These are phyloP conservation scores for Kurtzmaniella natalensis DNA, from an alignment of 1,139 yeast genomes.

Conservation along the genomic window DNA sequence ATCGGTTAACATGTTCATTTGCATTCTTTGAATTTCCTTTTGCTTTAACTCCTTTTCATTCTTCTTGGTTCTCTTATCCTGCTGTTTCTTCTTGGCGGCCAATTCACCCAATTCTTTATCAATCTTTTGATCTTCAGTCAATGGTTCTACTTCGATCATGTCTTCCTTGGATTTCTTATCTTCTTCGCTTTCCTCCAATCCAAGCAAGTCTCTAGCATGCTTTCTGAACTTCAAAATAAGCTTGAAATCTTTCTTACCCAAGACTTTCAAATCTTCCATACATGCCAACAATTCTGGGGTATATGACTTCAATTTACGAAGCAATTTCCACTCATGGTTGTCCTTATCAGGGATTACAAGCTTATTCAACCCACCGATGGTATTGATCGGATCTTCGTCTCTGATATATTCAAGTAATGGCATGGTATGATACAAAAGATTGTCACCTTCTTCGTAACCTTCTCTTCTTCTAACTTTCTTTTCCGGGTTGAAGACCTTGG, in stretches of 20 bases:
- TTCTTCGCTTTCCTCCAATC: constrained; percentile 55
- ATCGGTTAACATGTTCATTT: constrained; percentile 94
- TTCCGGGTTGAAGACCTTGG: constrained; percentile 91
- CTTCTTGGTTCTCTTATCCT: constrained; percentile 75
- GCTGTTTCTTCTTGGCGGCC: constrained; percentile 65
- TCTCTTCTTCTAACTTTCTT: constrained; percentile 85
- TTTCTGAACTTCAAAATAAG: constrained; percentile 81
- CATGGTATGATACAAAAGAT: constrained; percentile 67
- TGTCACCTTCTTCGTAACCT: constrained; percentile 96
- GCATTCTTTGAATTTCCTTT: constrained; percentile 86
- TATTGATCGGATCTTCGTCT: constrained; percentile 78
- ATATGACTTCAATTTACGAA: constrained; percentile 69
- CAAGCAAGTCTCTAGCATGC: constrained; percentile 75
- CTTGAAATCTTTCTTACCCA: constrained; percentile 92
- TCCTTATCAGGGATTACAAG: constrained; percentile 51
- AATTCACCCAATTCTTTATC: constrained; percentile 78
- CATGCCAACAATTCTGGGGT: constrained; percentile 77
- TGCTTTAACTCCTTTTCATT: constrained; percentile 78
- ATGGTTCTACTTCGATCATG: constrained; percentile 55
- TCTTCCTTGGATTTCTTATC: constrained; percentile 40
- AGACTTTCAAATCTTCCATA: constrained; percentile 83
- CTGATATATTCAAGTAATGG: constrained; percentile 74
- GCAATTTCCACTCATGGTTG: constrained; percentile 67
- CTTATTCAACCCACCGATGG: constrained; percentile 68
- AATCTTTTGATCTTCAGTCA: constrained; percentile 86